These are phyloP conservation scores for Amphirosellinia nigrospora DNA, from an alignment of 495 filamentous ascomycete species.

Conservation along the genomic window DNA sequence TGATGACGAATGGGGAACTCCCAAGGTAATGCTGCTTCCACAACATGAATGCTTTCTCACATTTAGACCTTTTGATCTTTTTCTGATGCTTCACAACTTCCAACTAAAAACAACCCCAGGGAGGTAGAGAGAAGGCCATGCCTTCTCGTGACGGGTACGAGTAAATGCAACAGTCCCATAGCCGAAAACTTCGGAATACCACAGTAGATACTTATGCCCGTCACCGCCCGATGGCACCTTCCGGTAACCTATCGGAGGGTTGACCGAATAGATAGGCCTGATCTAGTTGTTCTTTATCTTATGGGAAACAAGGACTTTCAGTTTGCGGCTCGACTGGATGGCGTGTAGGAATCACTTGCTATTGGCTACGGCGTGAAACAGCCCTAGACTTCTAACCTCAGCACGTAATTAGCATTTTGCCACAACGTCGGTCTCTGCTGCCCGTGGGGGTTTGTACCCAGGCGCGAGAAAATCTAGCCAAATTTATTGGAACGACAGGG, in stretches of 20 bases:
- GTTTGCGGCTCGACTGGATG: not conserved
- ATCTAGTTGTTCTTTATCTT: not conserved
- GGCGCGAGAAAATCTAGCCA: not conserved
- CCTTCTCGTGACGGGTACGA: not conserved
- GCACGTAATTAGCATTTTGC: not conserved
- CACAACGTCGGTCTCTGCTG: not conserved
- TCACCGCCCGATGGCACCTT: not conserved
- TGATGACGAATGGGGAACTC: too few relatives aligned
- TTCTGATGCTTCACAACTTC: not conserved
- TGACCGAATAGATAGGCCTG: not conserved
- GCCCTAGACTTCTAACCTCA: not conserved
- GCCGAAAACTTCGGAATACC: not conserved
- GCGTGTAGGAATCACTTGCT: not conserved
- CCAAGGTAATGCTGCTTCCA: too few relatives aligned
- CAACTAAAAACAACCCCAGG: not conserved
- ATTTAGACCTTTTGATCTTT: not conserved
- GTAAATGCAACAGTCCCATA: too few relatives aligned
- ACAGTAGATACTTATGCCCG: not conserved
- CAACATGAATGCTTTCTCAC: not conserved
- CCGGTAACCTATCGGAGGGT: not conserved
- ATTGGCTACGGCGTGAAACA: constrained; percentile 2
- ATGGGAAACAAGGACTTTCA: not conserved
- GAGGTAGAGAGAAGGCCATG: not conserved
- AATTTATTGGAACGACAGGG: not conserved
- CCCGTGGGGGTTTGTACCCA: not conserved